Percentiles rank a stretch among this genome's conserved stretches.
phyloP scores from a whole-genome alignment of 1,284 basidiomycete genomes.

The Caloboletus inedulis region DNA sequence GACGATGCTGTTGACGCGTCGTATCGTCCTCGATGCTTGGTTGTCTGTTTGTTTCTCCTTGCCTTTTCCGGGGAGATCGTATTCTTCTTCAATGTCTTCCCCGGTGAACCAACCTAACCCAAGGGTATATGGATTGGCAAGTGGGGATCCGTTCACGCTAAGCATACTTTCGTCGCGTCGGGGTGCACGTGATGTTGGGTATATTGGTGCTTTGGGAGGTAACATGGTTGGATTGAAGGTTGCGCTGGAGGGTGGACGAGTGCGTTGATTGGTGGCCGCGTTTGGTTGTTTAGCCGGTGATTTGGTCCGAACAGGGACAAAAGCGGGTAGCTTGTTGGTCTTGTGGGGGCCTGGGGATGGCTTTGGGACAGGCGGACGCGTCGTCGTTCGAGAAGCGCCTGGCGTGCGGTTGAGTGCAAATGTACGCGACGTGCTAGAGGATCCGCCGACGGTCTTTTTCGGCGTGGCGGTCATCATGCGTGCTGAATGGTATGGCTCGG shows the following conservation, averaged over 20 bases:
- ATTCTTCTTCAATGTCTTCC: constrained; percentile 30
- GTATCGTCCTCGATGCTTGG: constrained; percentile 19
- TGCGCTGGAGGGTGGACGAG: constrained; percentile 60
- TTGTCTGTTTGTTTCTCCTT: constrained; percentile 19
- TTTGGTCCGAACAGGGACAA: constrained; percentile 27
- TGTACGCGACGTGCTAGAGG: constrained; percentile 44
- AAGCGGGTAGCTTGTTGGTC: constrained; percentile 28
- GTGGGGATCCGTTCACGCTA: constrained; percentile 72
- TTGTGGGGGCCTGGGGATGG: constrained; percentile 59
- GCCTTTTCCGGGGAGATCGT: constrained; percentile 16
- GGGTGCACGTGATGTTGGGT: constrained; percentile 53
- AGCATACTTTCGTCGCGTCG: constrained; percentile 70
- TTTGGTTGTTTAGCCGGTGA: constrained; percentile 47
- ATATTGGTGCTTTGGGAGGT: constrained; percentile 58
- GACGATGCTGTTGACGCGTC: constrained; percentile 59
- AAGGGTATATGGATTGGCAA: constrained; percentile 68
- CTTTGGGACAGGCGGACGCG: constrained; percentile 36
- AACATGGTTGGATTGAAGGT: constrained; percentile 65
- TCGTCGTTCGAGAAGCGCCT: constrained; percentile 35
- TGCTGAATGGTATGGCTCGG: constrained; percentile 38
- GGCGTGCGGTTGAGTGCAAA: constrained; percentile 45
- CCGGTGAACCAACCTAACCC: constrained; percentile 51
- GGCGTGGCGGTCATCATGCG: constrained; percentile 50
- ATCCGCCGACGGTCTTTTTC: constrained; percentile 47
- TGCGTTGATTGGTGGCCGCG: constrained; percentile 8